Base-by-base conservation (phyloP, 2,329 filamentous ascomycete genomes). In the Trichoderma sp. region DNA sequence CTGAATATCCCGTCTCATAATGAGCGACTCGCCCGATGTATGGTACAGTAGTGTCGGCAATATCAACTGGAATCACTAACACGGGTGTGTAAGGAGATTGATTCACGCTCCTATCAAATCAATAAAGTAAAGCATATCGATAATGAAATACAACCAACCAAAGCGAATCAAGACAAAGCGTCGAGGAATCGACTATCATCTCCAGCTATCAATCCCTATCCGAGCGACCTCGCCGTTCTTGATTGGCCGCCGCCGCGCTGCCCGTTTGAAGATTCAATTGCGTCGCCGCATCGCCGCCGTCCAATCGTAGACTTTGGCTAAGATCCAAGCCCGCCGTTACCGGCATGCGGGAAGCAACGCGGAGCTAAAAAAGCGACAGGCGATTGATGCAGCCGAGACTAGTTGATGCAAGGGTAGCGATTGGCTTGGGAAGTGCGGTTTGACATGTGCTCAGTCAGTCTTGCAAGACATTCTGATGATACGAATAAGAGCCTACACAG, bases 201-300 rank as follows among this genome's bases (percentile, higher is more conserved):
- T 15, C 6, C 6, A 15, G 14, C 24, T 43, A 60, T 69, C 57
- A 43, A 30, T 69, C 66, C 66, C 57, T 61, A 70, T 70, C 66
- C 51, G 64, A 70, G 66, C 57, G 66, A 70, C 21, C 11, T 21
- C 62, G 26, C n/a, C 36, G 15, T 12, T 24, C 34, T 28, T 61
- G 70, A 72, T 72, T 69, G 64, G 70, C 56, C 57, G 18, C 56
- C 36, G 51, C 53, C 36, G 21, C 28, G 21, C 56, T 32, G 18
- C n/a, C 32, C 62, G 56, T 72, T 72, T 70, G 65, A 58, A 70
- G 71, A 72, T 72, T 70, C 66, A 70, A 72, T 72, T 72, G 71
- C 66, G 71, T 72, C 66, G 66, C 66, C 24, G 47, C 28, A 64
- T 70, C 26, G 21, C 12, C 47, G 8, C 30, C 32, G 66, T 5